Evolutionary conservation across 805 yeast species (phyloP).

Genomic region (Saccharomyces paradoxus): DNA sequence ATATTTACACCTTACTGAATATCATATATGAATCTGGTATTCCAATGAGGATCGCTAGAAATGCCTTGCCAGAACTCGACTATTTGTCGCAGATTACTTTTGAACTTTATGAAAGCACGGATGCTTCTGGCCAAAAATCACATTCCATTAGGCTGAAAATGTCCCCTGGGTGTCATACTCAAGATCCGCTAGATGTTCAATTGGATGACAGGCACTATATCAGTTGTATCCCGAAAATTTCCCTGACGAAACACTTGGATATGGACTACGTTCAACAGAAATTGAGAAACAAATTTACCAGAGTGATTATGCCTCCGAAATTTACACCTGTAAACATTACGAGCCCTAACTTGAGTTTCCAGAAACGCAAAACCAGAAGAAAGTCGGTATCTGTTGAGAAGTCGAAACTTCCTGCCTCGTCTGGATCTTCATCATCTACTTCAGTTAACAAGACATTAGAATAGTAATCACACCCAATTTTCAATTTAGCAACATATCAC

Average conservation of each 20-base stretch:
- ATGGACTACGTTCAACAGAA: conserved; percentile 80
- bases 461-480: background rate
- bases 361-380: conserved; percentile 6
- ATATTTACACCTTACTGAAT: conserved; percentile 86
- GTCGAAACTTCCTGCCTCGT: conserved; percentile 7
- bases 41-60: conserved; percentile 92
- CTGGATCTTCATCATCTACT: conserved; percentile 9
- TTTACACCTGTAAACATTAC: conserved; percentile 84
- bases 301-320: conserved; percentile 86
- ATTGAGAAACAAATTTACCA: conserved; percentile 67
- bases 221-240: conserved; percentile 86
- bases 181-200: conserved; percentile 94
- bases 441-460: conserved; percentile 14
- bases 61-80: conserved; percentile 93
- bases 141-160: conserved; percentile 87
- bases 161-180: conserved; percentile 97
- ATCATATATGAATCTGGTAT: conserved; percentile 85
- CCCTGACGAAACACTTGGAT: conserved; percentile 87
- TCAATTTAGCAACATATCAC: background rate
- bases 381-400: background rate
- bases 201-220: conserved; percentile 93
- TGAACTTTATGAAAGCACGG: conserved; percentile 81
- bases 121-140: conserved; percentile 61
- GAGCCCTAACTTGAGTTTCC: conserved; percentile 43
- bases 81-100: conserved; percentile 90